Conservation (phyloP, 176 grass and related monocot species). For the Puccinellia tenuiflora region DNA sequence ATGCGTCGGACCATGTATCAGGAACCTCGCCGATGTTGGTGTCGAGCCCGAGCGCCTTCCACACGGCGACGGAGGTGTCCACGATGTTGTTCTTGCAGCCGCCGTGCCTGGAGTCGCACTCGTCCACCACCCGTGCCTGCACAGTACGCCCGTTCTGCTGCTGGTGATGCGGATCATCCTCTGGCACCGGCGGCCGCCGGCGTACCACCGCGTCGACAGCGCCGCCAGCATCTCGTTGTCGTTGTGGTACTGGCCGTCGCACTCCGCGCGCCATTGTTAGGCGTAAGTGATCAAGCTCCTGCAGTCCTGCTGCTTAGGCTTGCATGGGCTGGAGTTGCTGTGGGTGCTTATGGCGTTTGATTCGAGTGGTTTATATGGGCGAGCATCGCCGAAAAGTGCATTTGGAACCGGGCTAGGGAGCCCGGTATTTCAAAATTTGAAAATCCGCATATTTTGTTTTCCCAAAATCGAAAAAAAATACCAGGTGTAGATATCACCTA, state of each 20-base stretch:
- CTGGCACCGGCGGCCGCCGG: constrained; percentile 13
- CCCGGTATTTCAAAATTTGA: no score
- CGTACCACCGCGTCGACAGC: constrained; percentile 28
- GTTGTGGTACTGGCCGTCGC: constrained; percentile 24
- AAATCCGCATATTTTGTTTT: no score
- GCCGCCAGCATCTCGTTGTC: constrained; percentile 20
- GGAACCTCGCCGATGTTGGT: constrained; percentile 11
- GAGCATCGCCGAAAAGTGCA: no score
- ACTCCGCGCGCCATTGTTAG: no score
- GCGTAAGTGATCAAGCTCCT: no score
- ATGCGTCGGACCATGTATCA: constrained; percentile 40
- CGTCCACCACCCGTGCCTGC: constrained; percentile 27
- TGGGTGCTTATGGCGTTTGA: no score
- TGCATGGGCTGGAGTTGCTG: no score
- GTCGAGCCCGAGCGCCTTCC: constrained; percentile 42
- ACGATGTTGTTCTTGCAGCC: constrained; percentile 40
- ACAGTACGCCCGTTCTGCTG: not conserved
- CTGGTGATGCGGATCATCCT: constrained; percentile 16
- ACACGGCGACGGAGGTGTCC: constrained; percentile 40
- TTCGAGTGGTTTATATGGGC: no score
- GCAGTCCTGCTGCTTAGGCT: no score
- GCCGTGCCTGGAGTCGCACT: constrained; percentile 26
- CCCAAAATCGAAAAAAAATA: no score
- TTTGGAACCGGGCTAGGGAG: no score
- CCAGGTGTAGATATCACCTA: no score